phyloP scores from a whole-genome alignment of 345 rosid species.

The Boechera retrofracta region DNA sequence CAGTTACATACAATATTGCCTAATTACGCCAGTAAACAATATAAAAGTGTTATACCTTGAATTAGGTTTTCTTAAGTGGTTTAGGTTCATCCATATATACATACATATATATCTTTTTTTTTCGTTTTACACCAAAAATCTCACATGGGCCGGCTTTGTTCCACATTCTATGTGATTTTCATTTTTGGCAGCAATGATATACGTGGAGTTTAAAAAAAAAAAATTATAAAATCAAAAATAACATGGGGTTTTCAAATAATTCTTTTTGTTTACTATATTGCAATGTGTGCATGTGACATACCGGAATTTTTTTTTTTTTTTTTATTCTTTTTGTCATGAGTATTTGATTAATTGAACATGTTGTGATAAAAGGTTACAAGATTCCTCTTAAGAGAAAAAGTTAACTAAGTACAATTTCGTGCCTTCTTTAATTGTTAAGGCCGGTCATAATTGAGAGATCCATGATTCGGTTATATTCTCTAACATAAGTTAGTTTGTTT shows the following conservation, averaged over 20 bases:
- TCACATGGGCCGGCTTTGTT: constrained; percentile 37
- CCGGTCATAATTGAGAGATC: constrained; percentile 1
- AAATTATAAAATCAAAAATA: not conserved
- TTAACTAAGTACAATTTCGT: not conserved
- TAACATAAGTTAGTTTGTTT: not conserved
- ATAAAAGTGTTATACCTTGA: constrained; percentile 30
- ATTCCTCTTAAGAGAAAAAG: not conserved
- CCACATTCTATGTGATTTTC: constrained; percentile 12
- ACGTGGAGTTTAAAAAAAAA: not conserved
- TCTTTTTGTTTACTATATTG: not conserved
- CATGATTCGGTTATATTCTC: too few species aligned
- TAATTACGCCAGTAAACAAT: constrained; percentile 43
- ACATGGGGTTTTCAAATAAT: not conserved
- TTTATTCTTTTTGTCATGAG: not conserved
- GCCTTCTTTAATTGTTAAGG: constrained; percentile 2
- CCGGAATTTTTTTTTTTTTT: not conserved
- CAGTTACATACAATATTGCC: constrained; percentile 9
- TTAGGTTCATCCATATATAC: constrained; percentile 38
- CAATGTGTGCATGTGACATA: constrained; percentile 22
- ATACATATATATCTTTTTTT: constrained; percentile 3
- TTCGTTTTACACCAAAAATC: constrained; percentile 27
- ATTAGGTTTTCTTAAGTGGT: constrained; percentile 44
- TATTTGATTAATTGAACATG: constrained; percentile 29
- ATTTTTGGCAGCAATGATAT: constrained; percentile 10
- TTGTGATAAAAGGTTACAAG: constrained; percentile 13